Evolutionary conservation across 192 early-diverging fungal species (phyloP), one percentile per base, ranked within the genome.

Genomic region (Chytriomyces sp.): DNA sequence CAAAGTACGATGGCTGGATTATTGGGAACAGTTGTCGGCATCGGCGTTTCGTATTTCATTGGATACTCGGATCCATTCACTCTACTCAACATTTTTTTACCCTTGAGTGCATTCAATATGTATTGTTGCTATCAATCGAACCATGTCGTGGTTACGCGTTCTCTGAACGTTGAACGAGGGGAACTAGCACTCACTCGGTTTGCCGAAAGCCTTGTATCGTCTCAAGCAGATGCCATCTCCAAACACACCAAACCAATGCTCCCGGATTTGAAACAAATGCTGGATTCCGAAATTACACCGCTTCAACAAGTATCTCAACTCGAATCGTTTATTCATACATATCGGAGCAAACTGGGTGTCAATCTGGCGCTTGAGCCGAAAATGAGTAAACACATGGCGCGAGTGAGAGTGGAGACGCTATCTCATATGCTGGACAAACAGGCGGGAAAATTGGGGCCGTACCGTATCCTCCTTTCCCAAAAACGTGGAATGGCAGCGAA

Each of bases 1-100:
- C 94, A 96, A 75, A 77, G 85, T 1, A 96, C 94, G 1, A 89
- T 92, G 6, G 94, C 94, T 5, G 93, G 94, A 13, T 83, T 96
- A 18, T 67, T 94, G 9, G 94, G 94, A 64, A 94, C 86, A 6
- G 87, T 85, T 44, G 45, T 67, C 1, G 87, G 90, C 47, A 67
- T 91, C 18, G 67, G 72, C 49, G 50, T 81, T 35, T 80, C 81
- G 6, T 73, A 46, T 45, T 48, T 73, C 16, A 63, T 63, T 73
- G 71, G 71, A 20, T 48, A 48, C 1, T 83, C 89, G 9, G 68
- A 76, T 11, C 73, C 91, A 60, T 63, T 89, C 13, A 83, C 89
- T 0, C 89, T 92, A 18, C 86, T 93, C 77, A 43, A 76, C n/a
- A 80, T 84, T 0, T 93, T 92, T 73, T 68, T 91, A 0, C 94